Conservation (phyloP, 1,139 yeast species). For the Hyphopichia wangnamkhiaoensis region DNA sequence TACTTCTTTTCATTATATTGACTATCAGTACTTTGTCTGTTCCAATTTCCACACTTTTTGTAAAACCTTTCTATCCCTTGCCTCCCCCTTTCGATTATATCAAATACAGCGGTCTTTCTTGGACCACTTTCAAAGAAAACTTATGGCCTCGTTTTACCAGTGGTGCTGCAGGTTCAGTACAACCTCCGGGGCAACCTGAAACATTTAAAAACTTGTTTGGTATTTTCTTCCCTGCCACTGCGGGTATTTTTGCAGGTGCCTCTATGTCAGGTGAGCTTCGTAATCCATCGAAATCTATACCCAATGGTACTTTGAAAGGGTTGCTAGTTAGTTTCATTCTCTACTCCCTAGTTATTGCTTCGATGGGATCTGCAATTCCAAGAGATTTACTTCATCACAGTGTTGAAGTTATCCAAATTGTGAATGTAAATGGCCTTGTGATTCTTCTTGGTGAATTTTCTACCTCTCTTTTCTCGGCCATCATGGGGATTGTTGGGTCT, state of each 20-base stretch:
- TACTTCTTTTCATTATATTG: slow-evolving; percentile 67
- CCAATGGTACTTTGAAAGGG: slow-evolving; percentile 87
- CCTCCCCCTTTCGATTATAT: slow-evolving; percentile 48
- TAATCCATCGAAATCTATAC: slow-evolving; percentile 85
- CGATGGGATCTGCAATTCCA: slow-evolving; percentile 80
- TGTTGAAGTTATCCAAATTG: slow-evolving; percentile 80
- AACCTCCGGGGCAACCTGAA: slow-evolving; percentile 55
- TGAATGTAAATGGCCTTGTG: slow-evolving; percentile 67
- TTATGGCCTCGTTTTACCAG: slow-evolving; percentile 76
- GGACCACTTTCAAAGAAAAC: slow-evolving; percentile 65
- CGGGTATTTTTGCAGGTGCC: slow-evolving; percentile 98
- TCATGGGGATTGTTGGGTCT: slow-evolving; percentile 95
- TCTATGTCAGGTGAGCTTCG: slow-evolving; percentile 96
- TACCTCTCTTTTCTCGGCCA: slow-evolving; percentile 86
- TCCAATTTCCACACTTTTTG: slow-evolving; percentile 73
- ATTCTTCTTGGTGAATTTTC: slow-evolving; percentile 87
- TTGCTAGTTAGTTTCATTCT: slow-evolving; percentile 70
- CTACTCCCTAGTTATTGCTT: slow-evolving; percentile 72
- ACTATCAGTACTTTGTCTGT: slow-evolving; percentile 76
- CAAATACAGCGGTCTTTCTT: slow-evolving; percentile 71
- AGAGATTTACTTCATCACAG: slow-evolving; percentile 74
- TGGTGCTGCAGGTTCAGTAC: slow-evolving; percentile 89
- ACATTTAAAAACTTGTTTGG: slow-evolving; percentile 87
- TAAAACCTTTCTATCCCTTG: slow-evolving; percentile 52
- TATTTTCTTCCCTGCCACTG: slow-evolving; percentile 95